Evolutionary conservation across 441 rosid genomes (phyloP).

Genomic region (Adansonia grandidieri): DNA sequence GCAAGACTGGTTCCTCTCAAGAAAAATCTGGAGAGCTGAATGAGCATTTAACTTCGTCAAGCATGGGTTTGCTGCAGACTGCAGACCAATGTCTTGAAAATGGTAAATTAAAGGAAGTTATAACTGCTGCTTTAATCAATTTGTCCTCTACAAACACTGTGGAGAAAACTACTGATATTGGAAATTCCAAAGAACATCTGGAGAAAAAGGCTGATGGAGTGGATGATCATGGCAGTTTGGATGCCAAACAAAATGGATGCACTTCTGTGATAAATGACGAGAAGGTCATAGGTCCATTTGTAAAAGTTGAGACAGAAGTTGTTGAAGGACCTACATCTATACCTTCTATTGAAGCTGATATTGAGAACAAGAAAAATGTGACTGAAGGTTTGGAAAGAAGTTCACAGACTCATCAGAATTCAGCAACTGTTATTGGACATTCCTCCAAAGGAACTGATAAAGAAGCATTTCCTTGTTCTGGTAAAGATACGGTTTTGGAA

Average conservation of each 20-base stretch:
- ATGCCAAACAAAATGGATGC: slow-evolving; percentile 29
- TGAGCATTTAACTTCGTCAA: slow-evolving; percentile 38
- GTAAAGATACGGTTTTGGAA: slow-evolving; percentile 33
- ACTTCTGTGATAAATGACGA: slow-evolving; percentile 31
- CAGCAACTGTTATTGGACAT: slow-evolving; percentile 24
- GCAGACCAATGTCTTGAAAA: slow-evolving; percentile 45
- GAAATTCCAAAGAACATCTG: slow-evolving; percentile 28
- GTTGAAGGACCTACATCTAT: slow-evolving; percentile 37
- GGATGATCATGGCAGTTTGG: slow-evolving; percentile 32
- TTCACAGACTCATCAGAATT: slow-evolving; percentile 38
- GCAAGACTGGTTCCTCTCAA: slow-evolving; percentile 29
- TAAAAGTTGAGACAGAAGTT: slow-evolving; percentile 37
- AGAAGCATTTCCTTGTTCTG: slow-evolving; percentile 34
- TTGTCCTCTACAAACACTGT: slow-evolving; percentile 25
- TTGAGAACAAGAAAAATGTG: slow-evolving; percentile 35
- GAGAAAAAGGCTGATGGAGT: slow-evolving; percentile 38
- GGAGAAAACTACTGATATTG: slow-evolving; percentile 37
- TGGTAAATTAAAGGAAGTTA: slow-evolving; percentile 43
- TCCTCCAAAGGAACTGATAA: slow-evolving; percentile 36
- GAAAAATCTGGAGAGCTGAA: slow-evolving; percentile 39
- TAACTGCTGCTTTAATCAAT: slow-evolving; percentile 22
- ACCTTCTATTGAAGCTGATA: slow-evolving; percentile 31
- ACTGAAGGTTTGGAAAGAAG: slow-evolving; percentile 33
- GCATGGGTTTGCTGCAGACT: slow-evolving; percentile 45
- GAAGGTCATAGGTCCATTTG: slow-evolving; percentile 34